Evolutionary conservation across 2,329 filamentous ascomycete species (phyloP), one percentile per base, ranked within the genome.

Genomic region (Pseudogymnoascus sp.): DNA sequence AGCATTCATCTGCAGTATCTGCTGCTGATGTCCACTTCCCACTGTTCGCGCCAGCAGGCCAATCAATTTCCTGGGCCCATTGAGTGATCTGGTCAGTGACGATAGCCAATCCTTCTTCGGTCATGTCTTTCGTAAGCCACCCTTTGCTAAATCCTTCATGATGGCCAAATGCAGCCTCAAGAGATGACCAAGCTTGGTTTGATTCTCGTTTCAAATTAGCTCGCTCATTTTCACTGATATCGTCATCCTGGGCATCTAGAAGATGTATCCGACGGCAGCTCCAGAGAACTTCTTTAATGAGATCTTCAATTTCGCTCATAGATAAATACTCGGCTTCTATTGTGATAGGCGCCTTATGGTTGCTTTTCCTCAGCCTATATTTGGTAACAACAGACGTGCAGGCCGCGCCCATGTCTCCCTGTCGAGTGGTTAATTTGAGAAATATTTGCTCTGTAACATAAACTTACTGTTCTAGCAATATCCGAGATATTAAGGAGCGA

Each of bases 171-270:
- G 76, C 70, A 59, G 76, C 68, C 61, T 73, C 61, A 28, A 77
- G 61, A 66, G 76, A 67, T 68, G 70, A 69, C 78, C 79, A 64
- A 72, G 80, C 69, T 74, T 83, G 65, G 8, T 66, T 69, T 0
- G 74, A 75, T 61, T 74, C 69, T n/a, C 66, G 60, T 62, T 68
- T 64, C 16, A 67, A 71, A 1, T 65, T 64, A 16, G 60, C 64
- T 53, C 73, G 73, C 3, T 74, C 71, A 6, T 67, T 65, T 10
- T 64, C 64, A 2, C 65, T 62, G 0, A 67, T 69, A 0, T 65
- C 59, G n/a, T 69, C 61, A 8, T 67, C 67, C 28, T 70, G 66
- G 3, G 69, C 65, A 0, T 62, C 63, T 1, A 68, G 68, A 16
- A 73, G 69, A 33, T 68, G 74, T 2, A 71, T 35, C 50, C 70